Base-by-base conservation (phyloP, 140 eudicot genomes). In the Cichorium intybus region DNA sequence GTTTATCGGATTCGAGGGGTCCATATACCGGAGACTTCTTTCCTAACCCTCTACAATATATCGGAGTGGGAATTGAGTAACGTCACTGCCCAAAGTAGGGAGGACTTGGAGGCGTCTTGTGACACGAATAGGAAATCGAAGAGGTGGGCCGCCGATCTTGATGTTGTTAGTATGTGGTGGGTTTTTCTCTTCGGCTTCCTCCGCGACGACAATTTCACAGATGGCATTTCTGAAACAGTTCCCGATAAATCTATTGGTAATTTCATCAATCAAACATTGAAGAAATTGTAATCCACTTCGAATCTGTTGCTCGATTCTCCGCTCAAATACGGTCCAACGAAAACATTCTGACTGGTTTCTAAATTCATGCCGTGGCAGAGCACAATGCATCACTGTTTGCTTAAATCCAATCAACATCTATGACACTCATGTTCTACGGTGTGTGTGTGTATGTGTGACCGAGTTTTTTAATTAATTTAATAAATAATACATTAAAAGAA, bases 61-160 rank as follows among this genome's bases (percentile, higher is more conserved):
- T 82, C 74, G 5, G 87, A 95, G 20, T 91, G 90, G 0, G 97
- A 78, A 6, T 87, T 96, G 8, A 91, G 69, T 3, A 84, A 29
- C 5, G 92, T 55, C 6, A 91, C 95, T 2, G 96, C 95, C 97
- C 97, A 91, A 3, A 91, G 88, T 0, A 91, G 49, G 0, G 97
- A 91, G 0, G 96, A 87, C 0, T 96, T 87, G 12, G 97, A 91
- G 2, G 97, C 97, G 62, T 91, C 97, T 29, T 91, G 97, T 0
- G 97, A 76, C 0, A 96, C 97, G 62, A 91, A 87, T 7, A 91
- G 59, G 48, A 91, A 91, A 14, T 91, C 97, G 10, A 91, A 91
- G n/a, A 91, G 59, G 68, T 91, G 88, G n/a, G 20, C 84, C 85
- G 0, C 91, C 97, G 60, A 87, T 61, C 53, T 85, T 92, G 3